Conservation (phyloP, 2,329 filamentous ascomycete genomes). For the Salinomyces thailandicus region DNA sequence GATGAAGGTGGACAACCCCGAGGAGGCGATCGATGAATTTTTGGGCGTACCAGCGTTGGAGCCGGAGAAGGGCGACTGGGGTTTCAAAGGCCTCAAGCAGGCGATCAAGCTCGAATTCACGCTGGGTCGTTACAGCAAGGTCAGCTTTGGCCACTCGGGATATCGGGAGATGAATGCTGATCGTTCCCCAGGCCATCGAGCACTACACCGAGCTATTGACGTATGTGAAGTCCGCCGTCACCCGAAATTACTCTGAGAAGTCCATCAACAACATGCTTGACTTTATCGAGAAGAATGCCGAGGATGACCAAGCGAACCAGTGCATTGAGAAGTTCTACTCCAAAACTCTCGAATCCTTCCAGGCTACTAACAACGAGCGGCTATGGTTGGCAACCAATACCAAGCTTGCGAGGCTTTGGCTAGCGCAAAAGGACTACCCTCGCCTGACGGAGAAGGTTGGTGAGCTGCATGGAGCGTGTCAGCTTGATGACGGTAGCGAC, state of each 20-base stretch:
- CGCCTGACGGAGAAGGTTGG: conserved; percentile 72
- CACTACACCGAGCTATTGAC: conserved; percentile 93
- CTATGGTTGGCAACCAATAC: conserved; percentile 98
- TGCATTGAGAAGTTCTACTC: conserved; percentile 96
- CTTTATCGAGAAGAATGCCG: conserved; percentile 84
- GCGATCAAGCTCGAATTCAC: conserved; percentile 96
- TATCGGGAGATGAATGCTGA: background rate
- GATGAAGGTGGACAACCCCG: conserved; percentile 74
- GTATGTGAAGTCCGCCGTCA: conserved; percentile 94
- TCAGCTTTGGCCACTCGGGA: conserved; percentile 27
- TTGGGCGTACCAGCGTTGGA: conserved; percentile 77
- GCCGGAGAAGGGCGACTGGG: conserved; percentile 92
- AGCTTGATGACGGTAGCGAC: conserved; percentile 73
- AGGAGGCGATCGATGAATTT: conserved; percentile 86
- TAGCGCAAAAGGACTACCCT: conserved; percentile 81
- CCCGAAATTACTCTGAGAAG: conserved; percentile 96
- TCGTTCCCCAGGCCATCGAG: conserved; percentile 57
- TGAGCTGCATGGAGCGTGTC: conserved; percentile 82
- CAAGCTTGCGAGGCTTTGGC: conserved; percentile 81
- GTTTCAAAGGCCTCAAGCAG: conserved; percentile 95
- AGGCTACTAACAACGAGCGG: conserved; percentile 93
- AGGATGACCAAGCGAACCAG: conserved; percentile 57
- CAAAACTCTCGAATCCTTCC: conserved; percentile 84
- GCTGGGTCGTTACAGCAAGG: conserved; percentile 76
- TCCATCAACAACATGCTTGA: conserved; percentile 99